These are phyloP conservation scores for Alternaria brassicae DNA, from an alignment of 2,329 filamentous ascomycete species.

Conservation along the genomic window DNA sequence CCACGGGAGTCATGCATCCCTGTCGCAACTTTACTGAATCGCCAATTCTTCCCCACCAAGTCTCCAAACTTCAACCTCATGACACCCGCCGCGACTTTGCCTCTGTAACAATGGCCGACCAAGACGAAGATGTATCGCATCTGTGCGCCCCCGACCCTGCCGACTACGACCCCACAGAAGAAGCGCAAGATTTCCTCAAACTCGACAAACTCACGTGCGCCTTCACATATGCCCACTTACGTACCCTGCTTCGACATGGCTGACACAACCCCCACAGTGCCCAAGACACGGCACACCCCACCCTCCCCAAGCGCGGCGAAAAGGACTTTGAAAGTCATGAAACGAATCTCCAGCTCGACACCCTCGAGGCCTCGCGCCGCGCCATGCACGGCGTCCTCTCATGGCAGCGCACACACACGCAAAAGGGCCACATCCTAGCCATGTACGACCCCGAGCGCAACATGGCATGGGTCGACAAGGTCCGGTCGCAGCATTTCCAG, in stretches of 20 bases:
- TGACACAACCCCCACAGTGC: constrained; percentile 23
- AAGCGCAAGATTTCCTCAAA: constrained; percentile 86
- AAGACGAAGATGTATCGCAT: constrained; percentile 45
- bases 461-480: constrained; percentile 69
- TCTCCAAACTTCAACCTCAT: not conserved
- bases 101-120: constrained; percentile 38
- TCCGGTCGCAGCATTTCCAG: constrained; percentile 74
- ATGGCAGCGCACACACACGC: constrained; percentile 76
- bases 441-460: constrained; percentile 74
- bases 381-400: constrained; percentile 90
- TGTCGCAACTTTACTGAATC: constrained; percentile 1
- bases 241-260: not conserved
- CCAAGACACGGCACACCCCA: constrained; percentile 49
- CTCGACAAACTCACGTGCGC: constrained; percentile 64
- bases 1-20: not conserved
- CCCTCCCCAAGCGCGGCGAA: constrained; percentile 86
- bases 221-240: constrained; percentile 2
- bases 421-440: constrained; percentile 70
- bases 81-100: not conserved
- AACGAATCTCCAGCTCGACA: constrained; percentile 78
- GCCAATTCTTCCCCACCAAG: constrained; percentile 1
- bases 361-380: constrained; percentile 79
- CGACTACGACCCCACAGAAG: constrained; percentile 70
- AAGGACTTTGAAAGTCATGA: constrained; percentile 97
- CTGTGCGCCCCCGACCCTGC: constrained; percentile 31